Base-by-base conservation (phyloP, 2,329 filamentous ascomycete species). In the Incumbomyces delicatus region DNA sequence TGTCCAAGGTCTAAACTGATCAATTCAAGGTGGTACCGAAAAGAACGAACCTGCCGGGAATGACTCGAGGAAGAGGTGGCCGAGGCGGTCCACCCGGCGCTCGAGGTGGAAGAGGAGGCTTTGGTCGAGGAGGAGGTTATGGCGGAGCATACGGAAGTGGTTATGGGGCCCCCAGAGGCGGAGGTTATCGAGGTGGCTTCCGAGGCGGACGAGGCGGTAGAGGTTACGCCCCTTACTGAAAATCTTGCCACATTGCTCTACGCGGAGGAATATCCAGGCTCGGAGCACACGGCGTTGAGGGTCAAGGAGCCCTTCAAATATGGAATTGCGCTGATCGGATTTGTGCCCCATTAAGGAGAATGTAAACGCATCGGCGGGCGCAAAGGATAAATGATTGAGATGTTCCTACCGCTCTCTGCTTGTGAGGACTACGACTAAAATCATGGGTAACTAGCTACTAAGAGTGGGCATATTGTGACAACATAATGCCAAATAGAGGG, bases 11-110 rank as follows among this genome's bases (percentile, higher is more conserved):
- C 11, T 13, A 13, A 12, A 29, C 16, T 32, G 13, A 34, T 12
- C 22, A 30, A 29, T 27, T 27, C 22, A 27, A 87, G 83, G 83
- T 87, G 48, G 80, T 83, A 17, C 90, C 92, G 30, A 98, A 98
- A 74, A 85, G 92, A 52, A 98, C 92, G 58, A 98, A 98, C 64
- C 74, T 98, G 44, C 92, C 92, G 1, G 92, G 92, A 50, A 90
- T 98, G 87, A 84, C 78, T 57, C 81, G 90, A 53, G 70, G 73
- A 22, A 75, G 86, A 43, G 80, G 81, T 47, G 78, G 78, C 60
- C 71, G 76, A 51, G 75, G 75, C 47, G 72, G 71, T 13, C 72
- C 71, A 61, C 73, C 81, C 49, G 81, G 22, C 22, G 22, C 78
- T 44, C 76, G 83, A 57, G 66, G 73, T 44, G 67, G 70, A 49